phyloP scores from a whole-genome alignment of 177 flowering plant species.

The Vitis hybrid region DNA sequence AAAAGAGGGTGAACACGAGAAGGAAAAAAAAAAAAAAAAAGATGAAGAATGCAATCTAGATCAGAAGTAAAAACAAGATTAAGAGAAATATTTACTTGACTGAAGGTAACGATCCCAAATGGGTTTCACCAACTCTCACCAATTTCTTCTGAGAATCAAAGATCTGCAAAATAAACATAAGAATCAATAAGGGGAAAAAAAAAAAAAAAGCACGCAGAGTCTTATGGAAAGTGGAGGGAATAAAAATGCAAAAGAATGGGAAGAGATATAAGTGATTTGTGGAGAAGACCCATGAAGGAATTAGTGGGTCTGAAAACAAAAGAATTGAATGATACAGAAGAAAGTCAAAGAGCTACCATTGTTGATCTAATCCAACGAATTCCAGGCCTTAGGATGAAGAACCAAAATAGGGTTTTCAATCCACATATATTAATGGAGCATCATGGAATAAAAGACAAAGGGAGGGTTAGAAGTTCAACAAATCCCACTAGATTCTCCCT shows the following conservation, averaged over 20 bases:
- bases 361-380: conserved; percentile 5
- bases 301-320: background rate
- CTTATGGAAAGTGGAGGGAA: background rate
- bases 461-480: too few relatives aligned
- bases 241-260: background rate
- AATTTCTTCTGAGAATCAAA: conserved; percentile 6
- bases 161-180: background rate
- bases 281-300: conserved; percentile 3
- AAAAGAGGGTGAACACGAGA: too few relatives aligned
- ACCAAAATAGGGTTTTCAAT: background rate
- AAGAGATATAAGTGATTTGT: background rate
- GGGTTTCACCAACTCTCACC: background rate
- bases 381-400: conserved; percentile 8
- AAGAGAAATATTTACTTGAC: conserved; percentile 2
- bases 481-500: too few relatives aligned
- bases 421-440: background rate
- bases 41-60: too few relatives aligned
- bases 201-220: background rate
- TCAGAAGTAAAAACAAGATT: background rate
- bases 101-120: conserved; percentile 1
- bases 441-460: too few relatives aligned
- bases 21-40: too few relatives aligned
- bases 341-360: conserved; percentile 4
- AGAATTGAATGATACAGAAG: background rate
- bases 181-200: background rate